These are phyloP conservation scores for Alternaria brassicicola DNA, from an alignment of 2,329 filamentous ascomycete genomes.

Conservation along the genomic window DNA sequence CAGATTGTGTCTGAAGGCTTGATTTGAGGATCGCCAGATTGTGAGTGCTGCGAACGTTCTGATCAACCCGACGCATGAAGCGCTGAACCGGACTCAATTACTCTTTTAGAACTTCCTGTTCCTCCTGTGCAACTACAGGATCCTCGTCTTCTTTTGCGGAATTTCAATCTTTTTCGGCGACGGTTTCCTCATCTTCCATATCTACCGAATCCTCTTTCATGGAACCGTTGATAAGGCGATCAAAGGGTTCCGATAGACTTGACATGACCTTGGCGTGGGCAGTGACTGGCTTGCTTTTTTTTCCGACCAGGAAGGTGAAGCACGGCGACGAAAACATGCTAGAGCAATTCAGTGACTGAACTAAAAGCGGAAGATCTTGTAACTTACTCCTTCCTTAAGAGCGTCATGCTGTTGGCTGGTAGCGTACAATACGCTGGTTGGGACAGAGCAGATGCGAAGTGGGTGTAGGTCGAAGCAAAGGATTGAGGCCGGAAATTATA, in stretches of 20 bases:
- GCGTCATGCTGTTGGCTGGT: background rate
- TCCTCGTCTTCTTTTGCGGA: no score
- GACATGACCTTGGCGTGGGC: background rate
- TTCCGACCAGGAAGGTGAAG: background rate
- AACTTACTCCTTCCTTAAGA: background rate
- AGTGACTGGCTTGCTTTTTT: background rate
- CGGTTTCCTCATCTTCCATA: no score
- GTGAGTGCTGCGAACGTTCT: no score
- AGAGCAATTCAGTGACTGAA: background rate
- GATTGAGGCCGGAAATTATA: background rate
- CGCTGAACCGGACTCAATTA: no score
- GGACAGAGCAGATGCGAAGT: background rate
- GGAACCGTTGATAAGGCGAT: background rate
- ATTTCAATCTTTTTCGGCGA: no score
- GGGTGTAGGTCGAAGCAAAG: background rate
- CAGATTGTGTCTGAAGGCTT: no score
- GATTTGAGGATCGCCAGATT: no score
- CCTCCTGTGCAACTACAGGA: no score
- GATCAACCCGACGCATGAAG: no score
- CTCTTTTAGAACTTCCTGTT: no score
- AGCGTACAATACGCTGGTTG: background rate
- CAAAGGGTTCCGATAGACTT: background rate
- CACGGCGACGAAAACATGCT: background rate
- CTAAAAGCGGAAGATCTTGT: background rate
- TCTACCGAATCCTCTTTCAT: background rate